A percentile compares a stretch with the other conserved stretches of the same genome.
Conservation (phyloP, 2,329 filamentous ascomycete genomes). For the Berkeleyomyces basicola region DNA sequence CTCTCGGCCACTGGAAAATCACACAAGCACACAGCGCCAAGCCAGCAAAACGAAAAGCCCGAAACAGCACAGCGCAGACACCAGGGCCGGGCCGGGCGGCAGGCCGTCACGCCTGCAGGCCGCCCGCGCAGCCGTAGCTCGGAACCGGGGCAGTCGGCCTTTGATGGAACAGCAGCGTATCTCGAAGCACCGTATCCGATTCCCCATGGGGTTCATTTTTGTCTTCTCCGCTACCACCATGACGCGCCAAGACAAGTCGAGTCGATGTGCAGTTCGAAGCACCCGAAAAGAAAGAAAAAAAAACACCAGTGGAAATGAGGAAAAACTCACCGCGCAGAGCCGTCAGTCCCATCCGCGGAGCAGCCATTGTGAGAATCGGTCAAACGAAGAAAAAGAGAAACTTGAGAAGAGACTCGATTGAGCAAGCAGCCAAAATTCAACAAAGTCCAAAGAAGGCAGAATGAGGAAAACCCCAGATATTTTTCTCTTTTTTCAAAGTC, state of each 20-base stretch:
- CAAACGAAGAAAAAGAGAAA: neutral
- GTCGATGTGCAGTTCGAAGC: too few species aligned
- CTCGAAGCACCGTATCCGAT: too few species aligned
- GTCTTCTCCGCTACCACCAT: too few species aligned
- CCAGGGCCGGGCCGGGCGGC: neutral
- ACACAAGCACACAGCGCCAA: too few species aligned
- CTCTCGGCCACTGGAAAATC: too few species aligned
- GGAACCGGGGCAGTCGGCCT: neutral
- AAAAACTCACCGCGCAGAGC: conserved; percentile 35
- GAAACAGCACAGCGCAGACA: neutral
- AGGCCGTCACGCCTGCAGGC: too few species aligned
- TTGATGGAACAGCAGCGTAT: too few species aligned
- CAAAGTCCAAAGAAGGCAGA: neutral
- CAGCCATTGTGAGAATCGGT: conserved; percentile 30
- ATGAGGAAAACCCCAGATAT: neutral
- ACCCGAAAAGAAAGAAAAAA: too few species aligned
- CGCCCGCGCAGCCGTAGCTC: neutral
- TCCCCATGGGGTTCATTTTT: too few species aligned
- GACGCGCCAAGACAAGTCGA: too few species aligned
- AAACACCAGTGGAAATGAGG: neutral
- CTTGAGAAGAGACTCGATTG: neutral
- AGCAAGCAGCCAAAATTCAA: neutral
- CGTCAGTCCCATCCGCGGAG: conserved; percentile 40
- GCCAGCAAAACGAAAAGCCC: neutral
- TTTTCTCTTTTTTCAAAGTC: too few species aligned